A percentile compares a stretch with the other conserved stretches of the same genome.
Evolutionary conservation across 352 stramenopile species (phyloP).

Genomic region (Phytophthora boehmeriae): DNA sequence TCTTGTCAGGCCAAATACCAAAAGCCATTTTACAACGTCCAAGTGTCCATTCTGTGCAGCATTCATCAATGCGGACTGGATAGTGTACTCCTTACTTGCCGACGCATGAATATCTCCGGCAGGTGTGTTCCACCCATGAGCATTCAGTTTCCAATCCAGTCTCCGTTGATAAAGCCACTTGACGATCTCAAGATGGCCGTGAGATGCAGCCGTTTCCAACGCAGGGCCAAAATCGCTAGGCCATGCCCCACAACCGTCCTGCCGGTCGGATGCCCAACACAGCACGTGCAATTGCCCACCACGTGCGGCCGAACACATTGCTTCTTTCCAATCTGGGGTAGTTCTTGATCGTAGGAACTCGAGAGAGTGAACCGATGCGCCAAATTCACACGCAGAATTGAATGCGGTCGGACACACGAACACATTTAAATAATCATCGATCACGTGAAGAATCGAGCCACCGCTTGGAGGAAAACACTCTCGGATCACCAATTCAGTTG

Average conservation of each 20-base stretch:
- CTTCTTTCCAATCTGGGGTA: conserved; percentile 3
- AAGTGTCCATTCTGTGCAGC: no score
- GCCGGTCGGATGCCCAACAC: conserved; percentile 6
- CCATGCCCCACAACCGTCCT: conserved; percentile 6
- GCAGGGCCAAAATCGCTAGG: no score
- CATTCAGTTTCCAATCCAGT: background rate
- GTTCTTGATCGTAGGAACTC: background rate
- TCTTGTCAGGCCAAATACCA: no score
- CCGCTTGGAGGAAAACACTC: no score
- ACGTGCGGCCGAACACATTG: background rate
- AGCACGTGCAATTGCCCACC: conserved; percentile 10
- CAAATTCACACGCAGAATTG: conserved; percentile 8
- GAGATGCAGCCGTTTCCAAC: no score
- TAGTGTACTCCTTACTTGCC: no score
- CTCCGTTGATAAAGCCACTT: conserved; percentile 4
- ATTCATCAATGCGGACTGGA: no score
- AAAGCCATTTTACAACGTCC: no score
- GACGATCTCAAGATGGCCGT: conserved; percentile 18
- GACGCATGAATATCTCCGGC: no score
- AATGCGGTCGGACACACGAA: conserved; percentile 2
- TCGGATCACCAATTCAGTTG: no score
- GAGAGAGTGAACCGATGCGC: conserved; percentile 3
- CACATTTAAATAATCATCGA: conserved; percentile 2
- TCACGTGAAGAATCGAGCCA: no score
- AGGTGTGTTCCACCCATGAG: no score